Evolutionary conservation across 768 basidiomycete genomes (phyloP), one percentile per base, ranked within the genome.

Genomic region (Macrolepiota albuminosa): DNA sequence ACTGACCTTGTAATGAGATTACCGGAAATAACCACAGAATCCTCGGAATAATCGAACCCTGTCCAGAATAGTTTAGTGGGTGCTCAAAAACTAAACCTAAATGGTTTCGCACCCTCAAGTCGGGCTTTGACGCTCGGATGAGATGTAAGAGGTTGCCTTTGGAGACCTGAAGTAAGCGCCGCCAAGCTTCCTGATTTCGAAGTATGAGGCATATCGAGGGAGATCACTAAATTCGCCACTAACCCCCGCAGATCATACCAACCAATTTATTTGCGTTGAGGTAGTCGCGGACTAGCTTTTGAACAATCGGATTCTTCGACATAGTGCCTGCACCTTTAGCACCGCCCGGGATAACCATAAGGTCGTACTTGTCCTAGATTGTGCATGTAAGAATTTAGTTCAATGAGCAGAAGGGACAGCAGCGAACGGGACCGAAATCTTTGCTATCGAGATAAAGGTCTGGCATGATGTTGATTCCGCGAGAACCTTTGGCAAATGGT

Each of bases 191-290:
- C 89, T 91, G 64, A 21, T 48, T 39, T 33, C 36, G 16, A 4
- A 53, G 24, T 39, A 31, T 34, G 34, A 21, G 4, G 13, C 5
- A 39, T 16, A 42, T 45, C 36, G 29, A 13, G 33, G 34, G 37
- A 4, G 4, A 29, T 39, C 40, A 29, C 4, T 29, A n/a, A 21
- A 5, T 29, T 13, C 10, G 42, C 40, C n/a, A 31, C 78, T 37
- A 56, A 86, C 91, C 91, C 54, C 91, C 91, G 66, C 91, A 93
- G 49, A 93, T 91, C 91, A 93, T 91, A 1, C 85, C 91, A 29
- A 93, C 87, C 31, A 81, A 66, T 67, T 86, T 89, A 14, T 75
- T 77, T 29, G 73, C 63, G 26, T 77, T 69, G 48, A 89, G 68
- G 65, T 84, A 92, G 24, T 76, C 71, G 57, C 78, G 75, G 13